Evolutionary conservation across 805 yeast genomes (phyloP), one percentile per base, ranked within the genome.

Genomic region (Candida coleopterorum): DNA sequence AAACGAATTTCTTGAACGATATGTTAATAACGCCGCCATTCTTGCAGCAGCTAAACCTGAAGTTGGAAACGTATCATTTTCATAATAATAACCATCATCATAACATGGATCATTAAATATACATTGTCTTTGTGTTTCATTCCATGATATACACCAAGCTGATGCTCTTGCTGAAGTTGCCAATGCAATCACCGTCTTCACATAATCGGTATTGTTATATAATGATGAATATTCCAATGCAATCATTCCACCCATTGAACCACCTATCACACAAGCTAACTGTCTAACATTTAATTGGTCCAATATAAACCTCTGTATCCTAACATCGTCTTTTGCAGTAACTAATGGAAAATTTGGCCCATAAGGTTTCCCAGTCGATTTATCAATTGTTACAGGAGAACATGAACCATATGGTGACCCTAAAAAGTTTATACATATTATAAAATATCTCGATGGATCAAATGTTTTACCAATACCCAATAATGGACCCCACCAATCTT

Each of bases 111-210:
- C 98, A 9, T 95, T 82, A 60, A 89, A 93, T 20, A 93, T 87
- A 44, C 95, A 80, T 57, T 93, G 98, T 49, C 98, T 75, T 62
- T 93, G 98, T 2, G 98, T 95, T 55, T 93, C 98, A 37, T 95
- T 90, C 98, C 98, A 93, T 4, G 96, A 85, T 27, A 93, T 93
- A 47, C 97, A 93, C 98, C 98, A 93, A 0, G 98, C 98, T 2
- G 95, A 83, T 29, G 89, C 95, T 52, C 94, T 72, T 0, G 97
- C 96, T 18, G 94, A 79, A 0, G 97, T 90, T 1, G 98, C 98
- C 37, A 90, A 62, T 0, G 96, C 90, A 10, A 90, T 80, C 16
- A 85, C 68, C 28, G 74, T 67, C 41, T 73, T 72, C 23, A 93
- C 95, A 53, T 76, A 93, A 2, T 70, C 73, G 1, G 67, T 56